Evolutionary conservation across 2,329 filamentous ascomycete genomes (phyloP).

Genomic region (Plenodomus biglobosus): DNA sequence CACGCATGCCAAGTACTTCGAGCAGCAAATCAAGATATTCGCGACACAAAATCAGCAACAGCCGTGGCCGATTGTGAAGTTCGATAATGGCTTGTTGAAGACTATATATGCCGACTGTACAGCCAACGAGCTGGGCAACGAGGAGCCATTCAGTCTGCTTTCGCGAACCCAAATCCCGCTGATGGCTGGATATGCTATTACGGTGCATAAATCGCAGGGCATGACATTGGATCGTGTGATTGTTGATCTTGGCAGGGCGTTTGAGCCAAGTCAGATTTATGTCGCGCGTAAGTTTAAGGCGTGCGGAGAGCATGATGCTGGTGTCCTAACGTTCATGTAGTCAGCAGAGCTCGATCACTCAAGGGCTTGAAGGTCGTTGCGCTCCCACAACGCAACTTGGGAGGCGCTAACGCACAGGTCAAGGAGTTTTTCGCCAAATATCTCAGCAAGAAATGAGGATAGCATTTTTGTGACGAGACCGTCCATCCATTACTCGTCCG

Average conservation of each 20-base stretch:
- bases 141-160: conserved; percentile 52
- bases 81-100: conserved; percentile 50
- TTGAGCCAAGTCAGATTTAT: conserved; percentile 63
- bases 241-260: conserved; percentile 56
- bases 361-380: conserved; percentile 50
- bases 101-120: conserved; percentile 57
- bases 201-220: conserved; percentile 61
- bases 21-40: conserved; percentile 46
- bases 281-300: conserved; percentile 51
- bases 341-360: conserved; percentile 58
- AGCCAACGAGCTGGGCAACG: conserved; percentile 51
- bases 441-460: conserved; percentile 3
- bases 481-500: neutral
- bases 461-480: neutral
- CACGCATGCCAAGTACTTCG: conserved; percentile 43
- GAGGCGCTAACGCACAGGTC: conserved; percentile 38
- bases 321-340: conserved; percentile 17
- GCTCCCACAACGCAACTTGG: conserved; percentile 26
- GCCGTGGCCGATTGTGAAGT: conserved; percentile 57
- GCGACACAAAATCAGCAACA: conserved; percentile 37
- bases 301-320: neutral
- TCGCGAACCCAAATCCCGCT: conserved; percentile 64
- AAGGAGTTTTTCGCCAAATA: conserved; percentile 33
- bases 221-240: conserved; percentile 62
- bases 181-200: conserved; percentile 63